Base-by-base conservation (phyloP, 148 eudicot species). In the Diospyros kaki region DNA sequence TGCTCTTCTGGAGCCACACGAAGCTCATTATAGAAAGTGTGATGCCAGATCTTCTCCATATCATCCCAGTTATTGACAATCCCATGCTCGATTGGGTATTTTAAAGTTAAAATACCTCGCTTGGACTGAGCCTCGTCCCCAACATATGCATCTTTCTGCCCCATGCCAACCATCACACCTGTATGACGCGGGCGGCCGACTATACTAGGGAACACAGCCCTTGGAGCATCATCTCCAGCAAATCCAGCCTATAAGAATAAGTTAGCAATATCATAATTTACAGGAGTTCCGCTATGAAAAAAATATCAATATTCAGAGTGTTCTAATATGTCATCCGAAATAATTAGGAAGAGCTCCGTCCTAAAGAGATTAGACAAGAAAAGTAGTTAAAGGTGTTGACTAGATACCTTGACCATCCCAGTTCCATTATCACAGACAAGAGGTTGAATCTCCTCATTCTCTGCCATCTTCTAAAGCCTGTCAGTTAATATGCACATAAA, bases 141-240 rank as follows among this genome's bases (percentile, higher is more conserved):
- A 3, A 85, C 88, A 71, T 85, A 85, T 28, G 88, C 88, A 80
- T 85, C 88, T 77, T 85, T 85, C 69, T 85, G 88, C 28, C 88
- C 88, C 88, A 85, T 85, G n/a, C 88, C 88, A 80, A 85, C 88
- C 88, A 85, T 85, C 66, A 85, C 88, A 73, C 88, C 88, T 58
- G 88, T 85, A 83, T 85, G 88, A 38, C 88, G 82, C 8, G 88
- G 88, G 28, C 88, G 73, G 12, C 88, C 88, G 14, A 85, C 88
- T 62, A 85, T 85, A 68, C 88, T 85, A 43, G 88, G 88, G 78
- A 85, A 85, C 59, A 85, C 88, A 17, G 88, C 88, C 76, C 88
- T 72, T 42, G 88, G 88, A 62, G 88, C 88, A 80, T 85, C 88
- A 75, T 85, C 88, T 67, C 88, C 88, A 42, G 88, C 88, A 75